Evolutionary conservation across 257 asterid species (phyloP).

Genomic region (Plantago ovata): DNA sequence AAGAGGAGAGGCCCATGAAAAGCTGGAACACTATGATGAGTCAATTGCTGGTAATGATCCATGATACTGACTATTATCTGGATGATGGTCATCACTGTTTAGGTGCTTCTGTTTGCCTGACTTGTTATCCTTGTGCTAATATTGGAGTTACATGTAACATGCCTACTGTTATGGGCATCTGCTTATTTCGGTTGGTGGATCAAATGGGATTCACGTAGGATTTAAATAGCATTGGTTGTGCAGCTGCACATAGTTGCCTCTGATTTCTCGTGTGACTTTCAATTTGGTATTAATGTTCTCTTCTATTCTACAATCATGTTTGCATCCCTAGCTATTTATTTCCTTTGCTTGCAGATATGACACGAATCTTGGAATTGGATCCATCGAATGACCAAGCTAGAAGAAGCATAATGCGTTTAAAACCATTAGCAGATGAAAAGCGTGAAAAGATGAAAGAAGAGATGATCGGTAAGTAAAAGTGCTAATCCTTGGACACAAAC

Average conservation of each 20-base stretch:
- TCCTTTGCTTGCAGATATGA: slow-evolving; percentile 53
- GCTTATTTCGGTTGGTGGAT: no score
- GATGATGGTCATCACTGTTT: slow-evolving; percentile 7
- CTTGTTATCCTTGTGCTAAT: background rate
- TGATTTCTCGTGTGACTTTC: background rate
- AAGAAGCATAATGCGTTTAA: slow-evolving; percentile 63
- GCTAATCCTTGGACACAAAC: slow-evolving; percentile 4
- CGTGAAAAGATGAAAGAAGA: slow-evolving; percentile 98
- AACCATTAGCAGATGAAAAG: slow-evolving; percentile 93
- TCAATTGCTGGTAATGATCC: slow-evolving; percentile 64
- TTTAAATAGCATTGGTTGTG: no score
- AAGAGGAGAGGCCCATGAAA: slow-evolving; percentile 93
- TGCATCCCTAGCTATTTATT: slow-evolving; percentile 7
- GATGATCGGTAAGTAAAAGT: slow-evolving; percentile 73
- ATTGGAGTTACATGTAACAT: no score
- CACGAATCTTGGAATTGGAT: slow-evolving; percentile 76
- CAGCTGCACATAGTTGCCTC: no score
- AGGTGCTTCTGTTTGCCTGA: background rate
- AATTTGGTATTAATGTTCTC: slow-evolving; percentile 1
- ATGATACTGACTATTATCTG: slow-evolving; percentile 7
- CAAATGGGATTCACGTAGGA: no score
- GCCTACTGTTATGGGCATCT: no score
- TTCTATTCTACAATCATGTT: slow-evolving; percentile 1
- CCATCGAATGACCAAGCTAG: slow-evolving; percentile 77
- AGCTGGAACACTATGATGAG: slow-evolving; percentile 82